These are phyloP conservation scores for Tetrahymena malaccensis DNA, from an alignment of 73 alveolate genomes.

Conservation along the genomic window DNA sequence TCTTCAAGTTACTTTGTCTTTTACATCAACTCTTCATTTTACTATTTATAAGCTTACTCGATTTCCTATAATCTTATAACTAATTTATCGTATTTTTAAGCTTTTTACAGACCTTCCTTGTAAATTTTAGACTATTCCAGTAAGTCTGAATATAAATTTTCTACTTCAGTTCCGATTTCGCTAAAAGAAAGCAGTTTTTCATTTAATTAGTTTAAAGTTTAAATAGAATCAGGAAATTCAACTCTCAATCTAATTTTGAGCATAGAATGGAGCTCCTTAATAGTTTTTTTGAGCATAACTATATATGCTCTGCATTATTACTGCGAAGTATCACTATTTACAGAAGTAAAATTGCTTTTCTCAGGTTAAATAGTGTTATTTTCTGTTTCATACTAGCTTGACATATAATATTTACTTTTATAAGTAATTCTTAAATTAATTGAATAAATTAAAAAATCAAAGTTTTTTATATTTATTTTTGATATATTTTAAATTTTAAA, in stretches of 20 bases:
- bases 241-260: background rate
- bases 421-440: too few species aligned
- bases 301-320: background rate
- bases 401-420: background rate
- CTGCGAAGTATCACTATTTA: background rate
- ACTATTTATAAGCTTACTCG: background rate
- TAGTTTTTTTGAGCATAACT: background rate
- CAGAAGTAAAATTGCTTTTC: background rate
- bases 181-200: background rate
- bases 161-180: background rate
- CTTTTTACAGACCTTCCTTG: background rate
- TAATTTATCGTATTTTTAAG: background rate
- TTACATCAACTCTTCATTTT: background rate
- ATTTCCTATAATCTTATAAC: background rate
- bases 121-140: background rate
- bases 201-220: background rate
- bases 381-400: background rate
- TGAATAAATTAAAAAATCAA: too few species aligned
- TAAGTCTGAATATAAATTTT: background rate
- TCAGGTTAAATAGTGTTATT: background rate
- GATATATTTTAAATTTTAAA: background rate
- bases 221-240: background rate
- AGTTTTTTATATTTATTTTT: background rate
- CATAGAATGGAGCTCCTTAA: background rate
- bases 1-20: background rate